Percentiles rank a stretch among this genome's conserved stretches.
These are phyloP conservation scores for Alternaria triticina DNA, from an alignment of 2,329 filamentous ascomycete genomes.

Conservation along the genomic window DNA sequence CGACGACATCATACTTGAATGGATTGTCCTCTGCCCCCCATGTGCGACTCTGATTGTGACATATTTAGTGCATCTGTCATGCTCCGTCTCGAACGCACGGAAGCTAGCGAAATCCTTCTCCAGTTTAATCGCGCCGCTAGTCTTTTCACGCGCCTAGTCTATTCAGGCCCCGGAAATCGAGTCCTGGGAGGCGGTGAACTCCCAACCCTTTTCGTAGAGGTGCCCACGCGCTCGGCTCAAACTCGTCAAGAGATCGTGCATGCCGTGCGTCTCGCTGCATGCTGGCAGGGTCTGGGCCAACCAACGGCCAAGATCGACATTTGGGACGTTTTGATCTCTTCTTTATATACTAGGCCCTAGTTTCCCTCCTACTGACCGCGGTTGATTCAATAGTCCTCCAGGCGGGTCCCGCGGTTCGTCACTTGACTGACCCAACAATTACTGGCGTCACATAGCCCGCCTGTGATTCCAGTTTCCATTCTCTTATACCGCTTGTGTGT, in stretches of 20 bases:
- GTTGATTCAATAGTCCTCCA: constrained; percentile 27
- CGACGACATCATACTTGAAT: constrained; percentile 28
- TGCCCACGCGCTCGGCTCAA: constrained; percentile 25
- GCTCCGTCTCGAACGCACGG: constrained; percentile 16
- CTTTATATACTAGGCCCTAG: constrained; percentile 17
- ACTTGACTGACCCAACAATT: constrained; percentile 20
- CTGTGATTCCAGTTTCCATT: constrained; percentile 10
- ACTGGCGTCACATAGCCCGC: constrained; percentile 24
- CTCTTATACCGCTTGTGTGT: constrained; percentile 8
- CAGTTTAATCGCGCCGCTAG: constrained; percentile 35
- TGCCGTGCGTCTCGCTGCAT: constrained; percentile 23
- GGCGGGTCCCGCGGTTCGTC: constrained; percentile 30
- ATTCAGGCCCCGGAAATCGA: constrained; percentile 22
- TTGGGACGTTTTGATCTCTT: constrained; percentile 23
- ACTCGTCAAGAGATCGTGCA: constrained; percentile 26
- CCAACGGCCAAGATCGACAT: constrained; percentile 28
- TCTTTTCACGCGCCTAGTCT: constrained; percentile 19
- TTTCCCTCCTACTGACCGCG: constrained; percentile 23
- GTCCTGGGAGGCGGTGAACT: constrained; percentile 37
- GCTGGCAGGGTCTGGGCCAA: constrained; percentile 29
- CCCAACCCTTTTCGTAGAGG: constrained; percentile 20
- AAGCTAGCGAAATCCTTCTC: constrained; percentile 20
- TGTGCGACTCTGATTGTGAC: constrained; percentile 18
- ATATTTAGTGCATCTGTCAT: constrained; percentile 32
- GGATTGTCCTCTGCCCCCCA: constrained; percentile 6